These are phyloP conservation scores for Medakamo hakoo DNA, from an alignment of 139 green algal genomes.

Conservation along the genomic window DNA sequence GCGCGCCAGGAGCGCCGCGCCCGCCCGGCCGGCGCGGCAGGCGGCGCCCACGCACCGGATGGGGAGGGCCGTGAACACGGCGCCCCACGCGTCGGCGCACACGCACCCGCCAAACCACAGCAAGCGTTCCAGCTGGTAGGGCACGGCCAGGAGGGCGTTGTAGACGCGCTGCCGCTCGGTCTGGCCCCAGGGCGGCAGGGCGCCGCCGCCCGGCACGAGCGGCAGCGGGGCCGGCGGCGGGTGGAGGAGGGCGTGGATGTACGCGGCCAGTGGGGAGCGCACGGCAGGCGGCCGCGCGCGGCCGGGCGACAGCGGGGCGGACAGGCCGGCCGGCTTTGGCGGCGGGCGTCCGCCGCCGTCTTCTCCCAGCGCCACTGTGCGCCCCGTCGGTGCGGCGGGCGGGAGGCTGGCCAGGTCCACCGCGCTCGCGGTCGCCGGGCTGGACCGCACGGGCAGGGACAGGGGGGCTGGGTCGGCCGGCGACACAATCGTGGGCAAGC, in stretches of 20 bases:
- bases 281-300: too few relatives aligned
- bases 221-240: too few relatives aligned
- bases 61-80: conserved; percentile 57
- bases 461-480: too few relatives aligned
- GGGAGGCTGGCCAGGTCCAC: too few relatives aligned
- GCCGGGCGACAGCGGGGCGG: too few relatives aligned
- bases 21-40: conserved; percentile 11
- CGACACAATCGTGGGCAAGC: too few relatives aligned
- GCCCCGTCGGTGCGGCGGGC: too few relatives aligned
- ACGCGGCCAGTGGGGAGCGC: not conserved
- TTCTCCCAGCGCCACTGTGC: too few relatives aligned
- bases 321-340: too few relatives aligned
- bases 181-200: conserved; percentile 53
- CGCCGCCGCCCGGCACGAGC: not conserved
- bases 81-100: conserved; percentile 61
- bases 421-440: too few relatives aligned
- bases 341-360: too few relatives aligned
- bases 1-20: not conserved
- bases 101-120: conserved; percentile 52
- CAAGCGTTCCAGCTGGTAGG: conserved; percentile 72
- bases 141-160: conserved; percentile 70
- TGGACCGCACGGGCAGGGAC: too few relatives aligned
- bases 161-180: conserved; percentile 65
- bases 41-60: conserved; percentile 31
- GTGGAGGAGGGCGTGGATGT: not conserved